Evolutionary conservation across 139 green algal genomes (phyloP).

Genomic region (Ettlia oleoabundans): DNA sequence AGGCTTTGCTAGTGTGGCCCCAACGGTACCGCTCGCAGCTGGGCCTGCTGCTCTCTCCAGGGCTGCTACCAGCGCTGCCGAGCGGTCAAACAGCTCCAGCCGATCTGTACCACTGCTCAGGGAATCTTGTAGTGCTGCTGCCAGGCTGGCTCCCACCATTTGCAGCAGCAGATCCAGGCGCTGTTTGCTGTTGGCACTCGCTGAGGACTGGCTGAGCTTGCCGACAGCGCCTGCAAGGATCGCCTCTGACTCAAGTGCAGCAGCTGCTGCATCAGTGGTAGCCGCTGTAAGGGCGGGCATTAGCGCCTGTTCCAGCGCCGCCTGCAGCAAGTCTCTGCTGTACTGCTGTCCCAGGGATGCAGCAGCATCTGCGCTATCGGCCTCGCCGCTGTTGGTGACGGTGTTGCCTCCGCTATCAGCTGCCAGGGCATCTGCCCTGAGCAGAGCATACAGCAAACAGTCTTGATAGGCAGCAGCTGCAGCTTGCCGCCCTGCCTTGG

Average conservation of each 20-base stretch:
- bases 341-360: too few species aligned
- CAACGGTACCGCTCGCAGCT: not conserved
- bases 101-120: not conserved
- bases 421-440: conserved; percentile 35
- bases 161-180: conserved; percentile 21
- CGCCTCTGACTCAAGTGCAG: not conserved
- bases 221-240: not conserved
- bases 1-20: conserved; percentile 9
- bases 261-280: not conserved
- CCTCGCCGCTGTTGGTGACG: not conserved
- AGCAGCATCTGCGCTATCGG: not conserved
- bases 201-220: not conserved
- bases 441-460: conserved; percentile 46
- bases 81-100: not conserved
- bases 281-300: conserved; percentile 19
- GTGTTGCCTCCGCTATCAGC: not conserved
- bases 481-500: conserved; percentile 1
- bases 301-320: conserved; percentile 2
- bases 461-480: conserved; percentile 53
- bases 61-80: conserved; percentile 8
- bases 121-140: conserved; percentile 19
- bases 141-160: not conserved
- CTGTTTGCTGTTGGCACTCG: not conserved
- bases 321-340: conserved; percentile 8
- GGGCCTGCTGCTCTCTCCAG: not conserved